These are phyloP conservation scores for Nannochloropsis salina DNA, from an alignment of 108 stramenopile genomes.

Conservation along the genomic window DNA sequence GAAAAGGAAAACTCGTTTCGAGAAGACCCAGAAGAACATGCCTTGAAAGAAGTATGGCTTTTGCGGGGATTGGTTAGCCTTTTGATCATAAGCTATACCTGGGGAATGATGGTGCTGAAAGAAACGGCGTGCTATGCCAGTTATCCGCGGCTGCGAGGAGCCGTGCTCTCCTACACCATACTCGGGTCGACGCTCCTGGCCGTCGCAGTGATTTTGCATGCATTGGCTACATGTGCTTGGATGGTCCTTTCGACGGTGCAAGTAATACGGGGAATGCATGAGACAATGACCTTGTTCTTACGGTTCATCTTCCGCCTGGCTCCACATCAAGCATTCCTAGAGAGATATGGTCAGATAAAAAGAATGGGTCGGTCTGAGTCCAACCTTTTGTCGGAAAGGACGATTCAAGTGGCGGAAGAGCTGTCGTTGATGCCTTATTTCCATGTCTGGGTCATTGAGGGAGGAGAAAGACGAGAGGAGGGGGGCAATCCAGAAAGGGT, in stretches of 20 bases:
- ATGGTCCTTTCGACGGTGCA: neutral
- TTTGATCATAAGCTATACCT: neutral
- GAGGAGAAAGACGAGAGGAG: neutral
- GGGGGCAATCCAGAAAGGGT: neutral
- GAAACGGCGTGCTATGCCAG: neutral
- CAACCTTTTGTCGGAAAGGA: neutral
- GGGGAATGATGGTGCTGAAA: neutral
- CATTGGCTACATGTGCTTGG: neutral
- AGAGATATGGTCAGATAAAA: neutral
- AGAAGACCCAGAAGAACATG: neutral
- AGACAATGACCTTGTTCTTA: neutral
- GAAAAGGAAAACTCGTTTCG: neutral
- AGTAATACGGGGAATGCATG: neutral
- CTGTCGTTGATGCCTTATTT: neutral
- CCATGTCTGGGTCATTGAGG: neutral
- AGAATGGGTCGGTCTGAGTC: neutral
- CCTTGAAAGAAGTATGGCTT: neutral
- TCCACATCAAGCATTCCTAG: neutral
- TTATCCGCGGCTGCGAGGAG: neutral
- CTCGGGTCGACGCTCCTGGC: neutral
- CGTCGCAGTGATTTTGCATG: neutral
- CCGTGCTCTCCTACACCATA: neutral
- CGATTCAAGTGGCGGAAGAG: constrained; percentile 14
- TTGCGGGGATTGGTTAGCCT: neutral
- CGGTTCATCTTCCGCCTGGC: neutral